These are phyloP conservation scores for Pseudohyphozyma bogoriensis DNA, from an alignment of 768 basidiomycete species.

Conservation along the genomic window DNA sequence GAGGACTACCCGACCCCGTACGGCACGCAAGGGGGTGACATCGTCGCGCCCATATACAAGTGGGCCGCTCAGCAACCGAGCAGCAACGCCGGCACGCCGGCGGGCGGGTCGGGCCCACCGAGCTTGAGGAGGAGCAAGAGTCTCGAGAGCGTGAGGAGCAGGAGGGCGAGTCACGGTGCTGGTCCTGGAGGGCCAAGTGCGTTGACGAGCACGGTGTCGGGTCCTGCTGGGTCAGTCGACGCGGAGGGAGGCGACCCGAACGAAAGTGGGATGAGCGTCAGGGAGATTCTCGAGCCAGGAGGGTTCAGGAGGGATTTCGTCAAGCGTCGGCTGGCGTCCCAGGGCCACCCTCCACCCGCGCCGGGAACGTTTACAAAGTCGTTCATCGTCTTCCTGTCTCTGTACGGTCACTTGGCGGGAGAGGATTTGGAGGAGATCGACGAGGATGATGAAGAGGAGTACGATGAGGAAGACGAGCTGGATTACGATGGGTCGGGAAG, in stretches of 20 bases:
- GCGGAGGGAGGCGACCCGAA: conserved; percentile 4
- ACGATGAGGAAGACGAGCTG: conserved; percentile 48
- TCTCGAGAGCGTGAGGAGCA: not conserved
- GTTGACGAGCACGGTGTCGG: conserved; percentile 1
- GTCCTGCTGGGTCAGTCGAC: conserved; percentile 2
- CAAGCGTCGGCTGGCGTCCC: conserved; percentile 6
- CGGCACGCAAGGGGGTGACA: conserved; percentile 23
- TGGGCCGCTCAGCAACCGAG: conserved; percentile 13
- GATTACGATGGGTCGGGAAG: conserved; percentile 2
- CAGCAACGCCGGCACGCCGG: too few relatives aligned
- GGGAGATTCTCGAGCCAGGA: conserved; percentile 28
- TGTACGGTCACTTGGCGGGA: conserved; percentile 93
- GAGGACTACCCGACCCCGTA: conserved; percentile 26
- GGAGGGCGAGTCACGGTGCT: too few relatives aligned
- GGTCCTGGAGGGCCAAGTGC: too few relatives aligned
- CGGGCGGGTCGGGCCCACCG: not conserved
- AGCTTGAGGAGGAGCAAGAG: not conserved
- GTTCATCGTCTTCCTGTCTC: conserved; percentile 56
- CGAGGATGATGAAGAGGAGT: conserved; percentile 62
- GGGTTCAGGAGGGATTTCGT: conserved; percentile 28
- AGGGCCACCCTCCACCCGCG: not conserved
- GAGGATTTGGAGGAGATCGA: conserved; percentile 68
- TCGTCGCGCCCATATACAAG: conserved; percentile 24
- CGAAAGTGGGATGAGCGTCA: not conserved
- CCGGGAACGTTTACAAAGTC: conserved; percentile 7